Percentiles rank a stretch among this genome's conserved stretches.
phyloP scores from a whole-genome alignment of 2,329 filamentous ascomycete genomes.

The Rugonectria rugulosa region DNA sequence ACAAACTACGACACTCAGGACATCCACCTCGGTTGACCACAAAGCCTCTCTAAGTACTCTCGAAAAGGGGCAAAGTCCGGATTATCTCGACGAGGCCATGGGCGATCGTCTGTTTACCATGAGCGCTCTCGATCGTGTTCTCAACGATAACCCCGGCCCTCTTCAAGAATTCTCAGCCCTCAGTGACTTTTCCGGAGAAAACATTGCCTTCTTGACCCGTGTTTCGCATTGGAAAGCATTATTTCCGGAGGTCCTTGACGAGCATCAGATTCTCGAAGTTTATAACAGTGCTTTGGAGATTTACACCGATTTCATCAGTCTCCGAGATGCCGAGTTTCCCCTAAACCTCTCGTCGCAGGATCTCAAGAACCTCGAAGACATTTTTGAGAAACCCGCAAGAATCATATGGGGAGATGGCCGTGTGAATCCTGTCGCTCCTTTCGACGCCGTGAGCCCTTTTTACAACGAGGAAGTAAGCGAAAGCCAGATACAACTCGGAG shows the following conservation, averaged over 20 bases:
- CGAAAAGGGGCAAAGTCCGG: constrained; percentile 7
- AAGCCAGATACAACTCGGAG: background rate
- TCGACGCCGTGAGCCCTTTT: constrained; percentile 32
- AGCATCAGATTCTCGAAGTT: constrained; percentile 45
- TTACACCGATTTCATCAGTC: constrained; percentile 67
- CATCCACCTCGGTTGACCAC: constrained; percentile 18
- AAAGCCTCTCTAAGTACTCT: constrained; percentile 2
- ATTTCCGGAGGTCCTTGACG: constrained; percentile 12
- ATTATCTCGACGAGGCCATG: constrained; percentile 14
- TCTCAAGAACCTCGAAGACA: constrained; percentile 56
- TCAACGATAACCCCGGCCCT: constrained; percentile 63
- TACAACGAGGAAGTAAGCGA: background rate
- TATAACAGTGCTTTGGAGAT: constrained; percentile 68
- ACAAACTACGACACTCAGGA: constrained; percentile 17
- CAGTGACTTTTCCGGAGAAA: constrained; percentile 73
- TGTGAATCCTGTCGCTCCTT: constrained; percentile 50
- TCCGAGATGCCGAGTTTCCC: constrained; percentile 67
- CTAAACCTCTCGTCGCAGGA: constrained; percentile 68
- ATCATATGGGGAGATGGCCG: constrained; percentile 48
- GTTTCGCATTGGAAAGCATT: constrained; percentile 63
- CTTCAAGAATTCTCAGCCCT: constrained; percentile 70
- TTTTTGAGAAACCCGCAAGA: constrained; percentile 63
- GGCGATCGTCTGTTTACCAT: constrained; percentile 62
- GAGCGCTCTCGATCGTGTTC: constrained; percentile 66
- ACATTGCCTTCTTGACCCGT: constrained; percentile 71